Base-by-base conservation (phyloP, 805 yeast genomes). In the Priceomyces fermenticarens region DNA sequence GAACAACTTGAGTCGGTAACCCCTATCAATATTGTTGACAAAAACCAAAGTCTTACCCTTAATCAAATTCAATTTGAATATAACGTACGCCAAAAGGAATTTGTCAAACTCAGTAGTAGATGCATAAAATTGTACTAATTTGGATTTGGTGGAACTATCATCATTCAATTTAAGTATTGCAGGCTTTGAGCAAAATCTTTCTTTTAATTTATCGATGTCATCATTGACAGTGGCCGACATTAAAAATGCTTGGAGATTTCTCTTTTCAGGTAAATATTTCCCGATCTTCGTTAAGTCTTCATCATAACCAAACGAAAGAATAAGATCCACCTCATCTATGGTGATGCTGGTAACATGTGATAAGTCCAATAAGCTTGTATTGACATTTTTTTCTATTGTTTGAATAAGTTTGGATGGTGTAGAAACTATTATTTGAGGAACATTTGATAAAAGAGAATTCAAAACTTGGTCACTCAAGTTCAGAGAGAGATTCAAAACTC, bases 161-260 rank as follows among this genome's bases (percentile, higher is more conserved):
- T 87, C 93, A 51, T 85, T 83, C 30, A 91, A 73, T 54, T 83
- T 85, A 48, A 93, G 69, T 16, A 87, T 77, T 1, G 95, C 96
- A 2, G 96, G 95, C 43, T 72, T 75, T 42, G 88, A 80, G 63
- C 97, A 91, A 62, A 85, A 90, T 54, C 78, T 78, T 38, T 69
- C 62, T 62, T 91, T 91, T 52, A 93, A 65, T 35, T 76, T 78
- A 44, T 86, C 80, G 47, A 91, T 79, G 47, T 91, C 97, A 33
- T 88, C 95, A 56, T 81, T 86, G 44, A 93, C 69, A 3, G 99
- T 93, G 2, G 99, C 99, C 63, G 96, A 86, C 98, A 93, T 93
- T 51, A 93, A 69, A 64, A 88, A 93, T 2, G 93, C 83, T 66
- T 93, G 99, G 50, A 87, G 69, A 44, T 77, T 80, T 47, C 85